Evolutionary conservation across 2,329 filamentous ascomycete genomes (phyloP), one percentile per base, ranked within the genome.

Genomic region (Epichloe gansuensis): DNA sequence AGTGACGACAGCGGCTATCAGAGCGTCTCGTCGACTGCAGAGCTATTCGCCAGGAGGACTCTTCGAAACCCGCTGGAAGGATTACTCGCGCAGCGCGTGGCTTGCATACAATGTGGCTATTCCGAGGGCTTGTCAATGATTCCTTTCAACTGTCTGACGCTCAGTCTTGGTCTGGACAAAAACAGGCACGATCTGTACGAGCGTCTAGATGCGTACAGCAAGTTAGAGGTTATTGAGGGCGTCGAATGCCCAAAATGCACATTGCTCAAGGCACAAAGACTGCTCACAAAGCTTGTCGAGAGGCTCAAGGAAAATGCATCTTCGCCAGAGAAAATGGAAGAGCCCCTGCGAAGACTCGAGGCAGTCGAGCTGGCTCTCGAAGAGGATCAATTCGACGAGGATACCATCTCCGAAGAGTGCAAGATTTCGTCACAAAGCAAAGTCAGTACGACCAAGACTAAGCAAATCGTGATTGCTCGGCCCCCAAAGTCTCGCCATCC

Each of bases 181-280:
- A 64, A 69, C 34, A 72, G 77, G 17, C 88, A 91, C 62, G 80
- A 89, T 55, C 70, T 97, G 0, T 82, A 83, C 53, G 84, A 93
- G 54, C 85, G 89, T 52, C 71, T 98, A 21, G 85, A 94, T 63
- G 83, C 89, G 23, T 95, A 91, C 64, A 93, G 88, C 31, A 80
- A 82, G 12, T 75, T 96, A 8, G 93, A 97, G 64, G 75, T 79
- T 2, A 95, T 98, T 53, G 83, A 89, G 59, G 89, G 88, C 0
- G 91, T 97, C 2, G 86, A 96, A 63, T 98, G 93, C 67, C 80
- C 84, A 15, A 94, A 91, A 61, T 98, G 93, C 68, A 95, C 91
- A 0, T 76, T 96, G 1, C 68, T 91, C 8, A 78, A 78, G 52
- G 70, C 72, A 17, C 72, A 75, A 53, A 65, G 66, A 8, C 65